Conservation (phyloP, 164 flowering plant genomes). For the Paratinospora sagittata region DNA sequence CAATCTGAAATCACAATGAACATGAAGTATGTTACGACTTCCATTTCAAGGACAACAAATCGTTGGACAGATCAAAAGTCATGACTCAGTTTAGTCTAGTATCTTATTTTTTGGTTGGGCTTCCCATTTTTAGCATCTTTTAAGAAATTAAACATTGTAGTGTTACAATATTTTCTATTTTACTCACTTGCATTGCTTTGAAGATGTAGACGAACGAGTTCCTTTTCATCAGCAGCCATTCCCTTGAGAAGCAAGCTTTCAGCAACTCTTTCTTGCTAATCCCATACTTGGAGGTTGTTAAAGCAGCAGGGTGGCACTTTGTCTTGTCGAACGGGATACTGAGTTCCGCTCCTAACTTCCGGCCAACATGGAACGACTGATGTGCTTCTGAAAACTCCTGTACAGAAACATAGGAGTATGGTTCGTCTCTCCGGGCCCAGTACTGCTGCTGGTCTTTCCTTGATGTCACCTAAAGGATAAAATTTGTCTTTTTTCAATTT, state of each 20-base stretch:
- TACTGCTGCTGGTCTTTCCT: constrained; percentile 32
- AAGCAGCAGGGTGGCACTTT: constrained; percentile 50
- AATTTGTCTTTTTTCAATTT: not conserved
- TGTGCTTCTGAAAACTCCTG: constrained; percentile 31
- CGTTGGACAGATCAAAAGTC: too few species aligned
- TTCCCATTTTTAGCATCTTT: not conserved
- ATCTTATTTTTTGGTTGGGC: too few species aligned
- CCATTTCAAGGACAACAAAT: too few species aligned
- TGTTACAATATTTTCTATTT: not conserved
- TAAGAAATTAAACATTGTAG: not conserved
- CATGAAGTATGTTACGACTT: not conserved
- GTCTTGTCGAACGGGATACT: constrained; percentile 36
- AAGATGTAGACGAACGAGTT: constrained; percentile 52
- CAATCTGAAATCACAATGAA: constrained; percentile 27
- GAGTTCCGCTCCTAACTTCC: constrained; percentile 18
- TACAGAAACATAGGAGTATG: constrained; percentile 21
- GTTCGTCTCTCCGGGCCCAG: constrained; percentile 24
- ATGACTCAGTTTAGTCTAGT: too few species aligned
- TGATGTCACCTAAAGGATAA: constrained; percentile 28
- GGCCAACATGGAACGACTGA: constrained; percentile 29
- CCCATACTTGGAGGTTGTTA: constrained; percentile 40
- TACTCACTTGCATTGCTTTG: constrained; percentile 36
- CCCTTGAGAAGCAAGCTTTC: constrained; percentile 43
- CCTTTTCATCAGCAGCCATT: constrained; percentile 47
- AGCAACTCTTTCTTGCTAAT: constrained; percentile 34